Evolutionary conservation across 2,329 filamentous ascomycete genomes (phyloP), one percentile per base, ranked within the genome.

Genomic region (Alternaria angustiovoidea): DNA sequence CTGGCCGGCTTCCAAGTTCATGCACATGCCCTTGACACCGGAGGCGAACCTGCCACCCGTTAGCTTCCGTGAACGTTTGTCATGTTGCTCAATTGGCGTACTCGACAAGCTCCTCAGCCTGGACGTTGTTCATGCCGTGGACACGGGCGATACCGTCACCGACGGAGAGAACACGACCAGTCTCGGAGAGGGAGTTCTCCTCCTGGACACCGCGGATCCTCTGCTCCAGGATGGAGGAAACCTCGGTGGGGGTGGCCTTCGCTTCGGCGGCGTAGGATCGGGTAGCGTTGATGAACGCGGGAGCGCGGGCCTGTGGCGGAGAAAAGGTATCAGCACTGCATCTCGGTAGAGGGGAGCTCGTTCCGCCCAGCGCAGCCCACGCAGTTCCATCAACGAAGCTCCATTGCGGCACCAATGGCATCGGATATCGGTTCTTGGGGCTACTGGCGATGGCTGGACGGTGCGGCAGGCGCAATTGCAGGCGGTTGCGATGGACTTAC

Each of bases 141-240:
- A 99, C 94, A 94, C 95, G 94, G 82, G 95, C 95, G 81, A 99
- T 99, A 96, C 95, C 95, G 87, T 99, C 95, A 95, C 95, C 94
- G 83, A 99, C 93, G 80, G 94, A 97, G 78, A 99, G 90, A 80
- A 99, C 95, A 86, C 94, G 93, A 81, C 95, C 95, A 81, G 95
- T 99, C 91, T 99, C 95, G 83, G 95, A 93, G 78, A 99, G 91
- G 82, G 88, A 89, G 81, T 92, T 87, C 87, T 98, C 95, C 86
- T 98, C 95, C 85, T 96, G 92, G 75, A 98, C 93, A 87, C 95
- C 95, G 81, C 95, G 92, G 80, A 99, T 99, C 85, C 94, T 89
- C 89, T 98, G 94, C 88, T 98, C 95, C 81, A 99, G 92, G 84
- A 99, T 98, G 76, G 94, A 97, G 75, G 95, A 98, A 78, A 98